Percentiles rank a stretch among this genome's conserved stretches.
Evolutionary conservation across 2,329 filamentous ascomycete genomes (phyloP).

Genomic region (Colletotrichum aenigma): DNA sequence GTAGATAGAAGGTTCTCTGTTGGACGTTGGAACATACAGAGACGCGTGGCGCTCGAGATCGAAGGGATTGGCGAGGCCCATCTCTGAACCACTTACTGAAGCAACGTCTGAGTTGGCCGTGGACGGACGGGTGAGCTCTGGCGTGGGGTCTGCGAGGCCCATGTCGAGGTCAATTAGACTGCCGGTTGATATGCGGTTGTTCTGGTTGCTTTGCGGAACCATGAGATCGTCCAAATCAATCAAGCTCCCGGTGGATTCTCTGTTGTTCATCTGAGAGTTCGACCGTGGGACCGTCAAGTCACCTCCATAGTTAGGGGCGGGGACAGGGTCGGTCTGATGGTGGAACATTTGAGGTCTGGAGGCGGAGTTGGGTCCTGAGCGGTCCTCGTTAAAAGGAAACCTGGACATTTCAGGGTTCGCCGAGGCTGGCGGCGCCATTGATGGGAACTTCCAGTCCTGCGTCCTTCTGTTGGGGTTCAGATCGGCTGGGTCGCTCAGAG

Average conservation of each 20-base stretch:
- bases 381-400: slow-evolving; percentile 45
- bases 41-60: slow-evolving; percentile 68
- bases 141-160: slow-evolving; percentile 54
- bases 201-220: slow-evolving; percentile 34
- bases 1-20: slow-evolving; percentile 64
- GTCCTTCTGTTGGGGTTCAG: slow-evolving; percentile 55
- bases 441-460: slow-evolving; percentile 64
- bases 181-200: slow-evolving; percentile 42
- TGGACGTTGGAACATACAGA: slow-evolving; percentile 48
- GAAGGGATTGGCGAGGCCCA: slow-evolving; percentile 62
- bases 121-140: slow-evolving; percentile 58
- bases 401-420: slow-evolving; percentile 57
- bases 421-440: slow-evolving; percentile 55
- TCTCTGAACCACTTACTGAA: slow-evolving; percentile 60
- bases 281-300: slow-evolving; percentile 14
- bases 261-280: slow-evolving; percentile 35
- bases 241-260: slow-evolving; percentile 46
- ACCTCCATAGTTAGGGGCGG: slow-evolving; percentile 26
- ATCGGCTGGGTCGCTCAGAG: slow-evolving; percentile 63
- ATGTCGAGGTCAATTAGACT: slow-evolving; percentile 61
- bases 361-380: slow-evolving; percentile 30
- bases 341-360: slow-evolving; percentile 52
- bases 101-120: slow-evolving; percentile 64
- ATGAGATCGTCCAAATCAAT: slow-evolving; percentile 57
- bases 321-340: slow-evolving; percentile 55